Conservation (phyloP, 2,329 filamentous ascomycete species). For the Cadophora sp. region DNA sequence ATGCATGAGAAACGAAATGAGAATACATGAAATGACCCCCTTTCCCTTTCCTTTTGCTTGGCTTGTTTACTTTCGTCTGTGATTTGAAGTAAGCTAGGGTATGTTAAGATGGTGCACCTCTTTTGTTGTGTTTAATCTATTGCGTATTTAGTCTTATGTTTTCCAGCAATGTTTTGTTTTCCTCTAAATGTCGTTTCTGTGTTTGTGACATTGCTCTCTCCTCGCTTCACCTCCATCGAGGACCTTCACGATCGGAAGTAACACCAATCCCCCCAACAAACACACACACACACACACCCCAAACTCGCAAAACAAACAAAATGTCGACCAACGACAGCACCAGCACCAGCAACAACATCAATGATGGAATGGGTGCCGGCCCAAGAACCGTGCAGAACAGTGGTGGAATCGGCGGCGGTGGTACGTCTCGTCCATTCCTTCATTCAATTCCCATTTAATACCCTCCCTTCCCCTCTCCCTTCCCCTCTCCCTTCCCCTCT, state of each 20-base stretch:
- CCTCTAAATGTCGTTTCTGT: background rate
- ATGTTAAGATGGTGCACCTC: background rate
- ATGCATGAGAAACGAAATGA: conserved; percentile 10
- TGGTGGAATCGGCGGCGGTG: too few species aligned
- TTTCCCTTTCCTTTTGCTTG: too few species aligned
- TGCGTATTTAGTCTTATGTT: background rate
- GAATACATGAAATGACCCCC: background rate
- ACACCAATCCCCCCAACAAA: background rate
- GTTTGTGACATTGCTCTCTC: background rate
- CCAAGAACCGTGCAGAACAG: too few species aligned
- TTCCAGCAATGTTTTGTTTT: background rate
- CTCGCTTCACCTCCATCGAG: background rate
- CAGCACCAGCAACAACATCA: too few species aligned
- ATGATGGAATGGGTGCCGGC: too few species aligned
- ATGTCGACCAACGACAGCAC: too few species aligned
- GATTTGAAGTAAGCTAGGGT: background rate
- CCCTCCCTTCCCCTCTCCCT: too few species aligned
- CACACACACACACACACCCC: background rate
- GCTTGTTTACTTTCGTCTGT: conserved; percentile 5
- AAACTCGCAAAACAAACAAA: background rate
- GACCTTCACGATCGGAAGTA: background rate
- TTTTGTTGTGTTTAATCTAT: too few species aligned
- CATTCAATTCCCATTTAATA: too few species aligned
- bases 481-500: too few species aligned
- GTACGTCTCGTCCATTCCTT: too few species aligned